Percentiles rank a stretch among this genome's conserved stretches.
phyloP scores from a whole-genome alignment of 352 stramenopile genomes.

The Globisporangium acanthophoron region DNA sequence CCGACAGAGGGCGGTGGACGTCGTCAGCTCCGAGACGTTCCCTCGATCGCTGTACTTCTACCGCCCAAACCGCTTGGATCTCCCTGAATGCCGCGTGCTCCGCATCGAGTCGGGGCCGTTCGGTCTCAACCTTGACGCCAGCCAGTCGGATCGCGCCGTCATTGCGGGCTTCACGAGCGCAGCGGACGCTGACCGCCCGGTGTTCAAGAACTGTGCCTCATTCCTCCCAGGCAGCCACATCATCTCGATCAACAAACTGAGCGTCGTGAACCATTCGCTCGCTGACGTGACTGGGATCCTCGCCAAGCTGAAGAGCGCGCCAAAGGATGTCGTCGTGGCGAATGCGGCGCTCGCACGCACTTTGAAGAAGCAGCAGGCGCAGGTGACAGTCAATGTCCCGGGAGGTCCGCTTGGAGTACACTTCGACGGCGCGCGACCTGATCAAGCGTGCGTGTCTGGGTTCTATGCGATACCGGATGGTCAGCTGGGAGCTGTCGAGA shows the following conservation, averaged over 20 bases:
- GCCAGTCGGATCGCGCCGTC: conserved; percentile 19
- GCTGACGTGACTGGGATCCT: conserved; percentile 33
- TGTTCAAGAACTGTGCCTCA: conserved; percentile 26
- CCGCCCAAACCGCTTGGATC: conserved; percentile 1
- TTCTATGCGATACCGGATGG: conserved; percentile 35
- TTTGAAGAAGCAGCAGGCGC: conserved; percentile 13
- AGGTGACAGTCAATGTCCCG: conserved; percentile 20
- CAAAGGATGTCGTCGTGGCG: conserved; percentile 40
- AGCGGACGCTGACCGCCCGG: conserved; percentile 26
- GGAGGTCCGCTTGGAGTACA: conserved; percentile 39
- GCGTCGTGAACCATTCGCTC: conserved; percentile 44
- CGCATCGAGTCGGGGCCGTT: conserved; percentile 34
- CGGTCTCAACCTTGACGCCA: conserved; percentile 43
- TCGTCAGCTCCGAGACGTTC: conserved; percentile 22
- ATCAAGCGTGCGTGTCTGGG: conserved; percentile 26
- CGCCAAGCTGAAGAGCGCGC: conserved; percentile 29
- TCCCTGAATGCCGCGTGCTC: conserved; percentile 41
- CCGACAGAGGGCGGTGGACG: conserved; percentile 20
- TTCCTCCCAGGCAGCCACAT: conserved; percentile 52
- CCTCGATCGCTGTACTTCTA: conserved; percentile 37
- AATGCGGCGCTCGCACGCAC: conserved; percentile 26
- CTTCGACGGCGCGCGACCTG: conserved; percentile 29
- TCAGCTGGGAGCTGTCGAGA: conserved; percentile 25
- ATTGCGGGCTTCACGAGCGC: conserved; percentile 41
- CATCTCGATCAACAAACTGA: conserved; percentile 56